These are phyloP conservation scores for Trametes meyenii DNA, from an alignment of 768 basidiomycete species.

Conservation along the genomic window DNA sequence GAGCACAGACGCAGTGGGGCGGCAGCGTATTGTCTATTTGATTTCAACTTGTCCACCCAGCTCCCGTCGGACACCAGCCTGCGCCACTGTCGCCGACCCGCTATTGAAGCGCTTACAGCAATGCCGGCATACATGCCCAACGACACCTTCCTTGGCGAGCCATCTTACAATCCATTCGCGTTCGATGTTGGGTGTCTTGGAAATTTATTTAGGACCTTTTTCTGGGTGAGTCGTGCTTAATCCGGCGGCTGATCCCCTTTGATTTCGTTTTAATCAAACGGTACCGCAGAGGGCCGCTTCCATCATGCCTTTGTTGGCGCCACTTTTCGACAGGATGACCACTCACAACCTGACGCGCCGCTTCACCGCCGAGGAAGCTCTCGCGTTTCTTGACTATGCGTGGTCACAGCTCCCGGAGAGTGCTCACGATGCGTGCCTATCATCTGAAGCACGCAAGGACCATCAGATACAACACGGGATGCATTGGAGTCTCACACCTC, in stretches of 20 bases:
- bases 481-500: background rate
- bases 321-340: background rate
- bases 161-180: conserved; percentile 11
- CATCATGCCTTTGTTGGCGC: background rate
- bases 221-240: background rate
- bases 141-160: background rate
- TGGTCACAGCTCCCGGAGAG: background rate
- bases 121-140: background rate
- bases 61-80: background rate
- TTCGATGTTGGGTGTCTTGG: conserved; percentile 9
- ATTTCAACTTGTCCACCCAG: background rate
- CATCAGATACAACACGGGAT: background rate
- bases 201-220: background rate
- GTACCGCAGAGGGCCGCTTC: background rate
- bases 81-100: background rate
- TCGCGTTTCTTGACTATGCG: background rate
- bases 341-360: background rate
- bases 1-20: background rate
- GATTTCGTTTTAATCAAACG: background rate
- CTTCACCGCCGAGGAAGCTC: background rate
- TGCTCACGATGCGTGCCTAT: background rate
- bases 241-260: too few species aligned
- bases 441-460: background rate
- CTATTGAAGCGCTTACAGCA: background rate
- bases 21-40: background rate